Conservation (phyloP, 139 green algal species). For the Spirogloea muscicola region DNA sequence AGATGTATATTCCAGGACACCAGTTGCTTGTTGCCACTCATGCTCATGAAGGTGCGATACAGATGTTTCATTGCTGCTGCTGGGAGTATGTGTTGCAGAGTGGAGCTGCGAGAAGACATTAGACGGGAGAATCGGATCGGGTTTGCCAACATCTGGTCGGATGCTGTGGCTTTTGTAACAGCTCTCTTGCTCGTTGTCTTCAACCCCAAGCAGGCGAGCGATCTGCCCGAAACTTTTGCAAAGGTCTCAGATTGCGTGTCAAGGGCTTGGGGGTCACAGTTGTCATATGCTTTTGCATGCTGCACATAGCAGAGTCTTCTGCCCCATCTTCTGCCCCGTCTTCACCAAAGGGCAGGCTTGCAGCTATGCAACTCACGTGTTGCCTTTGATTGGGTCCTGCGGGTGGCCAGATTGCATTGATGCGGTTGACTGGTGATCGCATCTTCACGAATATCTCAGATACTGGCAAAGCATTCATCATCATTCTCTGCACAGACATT, state of each 20-base stretch:
- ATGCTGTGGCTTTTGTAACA: conserved; percentile 1
- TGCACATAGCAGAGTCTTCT: no score
- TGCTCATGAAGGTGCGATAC: background rate
- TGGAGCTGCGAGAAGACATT: conserved; percentile 32
- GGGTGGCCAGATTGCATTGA: conserved; percentile 27
- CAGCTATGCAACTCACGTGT: no score
- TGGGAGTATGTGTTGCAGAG: conserved; percentile 9
- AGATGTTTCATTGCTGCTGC: background rate
- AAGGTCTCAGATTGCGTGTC: no score
- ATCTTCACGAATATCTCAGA: conserved; percentile 48
- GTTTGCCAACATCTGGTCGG: conserved; percentile 41
- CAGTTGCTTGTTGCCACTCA: background rate
- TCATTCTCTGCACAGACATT: conserved; percentile 49
- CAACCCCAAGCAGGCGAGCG: conserved; percentile 26
- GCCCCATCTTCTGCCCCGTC: no score
- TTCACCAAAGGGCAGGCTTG: no score
- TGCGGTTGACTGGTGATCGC: conserved; percentile 32
- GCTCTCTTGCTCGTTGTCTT: conserved; percentile 15
- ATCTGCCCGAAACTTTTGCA: no score
- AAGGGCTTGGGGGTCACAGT: no score
- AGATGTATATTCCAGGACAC: background rate
- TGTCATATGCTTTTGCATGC: no score
- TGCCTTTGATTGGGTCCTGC: no score
- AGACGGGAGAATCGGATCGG: conserved; percentile 13
- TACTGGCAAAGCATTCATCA: conserved; percentile 48